Conservation (phyloP, 164 flowering plant species). For the Kalanchoe fedtschenkoi region DNA sequence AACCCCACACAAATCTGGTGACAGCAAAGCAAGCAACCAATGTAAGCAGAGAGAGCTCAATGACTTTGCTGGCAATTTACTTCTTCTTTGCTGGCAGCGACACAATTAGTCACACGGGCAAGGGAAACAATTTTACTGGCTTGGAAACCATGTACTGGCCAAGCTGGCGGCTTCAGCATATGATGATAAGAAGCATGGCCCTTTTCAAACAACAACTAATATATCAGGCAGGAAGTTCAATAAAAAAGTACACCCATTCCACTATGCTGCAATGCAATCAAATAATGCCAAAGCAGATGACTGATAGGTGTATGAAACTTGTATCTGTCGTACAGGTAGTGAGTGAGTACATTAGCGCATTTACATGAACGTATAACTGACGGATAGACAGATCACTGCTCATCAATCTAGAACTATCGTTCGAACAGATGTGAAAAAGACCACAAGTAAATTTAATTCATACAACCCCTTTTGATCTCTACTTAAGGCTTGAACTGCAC, state of each 20-base stretch:
- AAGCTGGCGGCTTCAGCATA: background rate
- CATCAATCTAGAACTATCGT: background rate
- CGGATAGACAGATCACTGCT: background rate
- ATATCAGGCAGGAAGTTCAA: background rate
- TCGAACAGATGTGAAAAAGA: background rate
- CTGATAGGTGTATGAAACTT: background rate
- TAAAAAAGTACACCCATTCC: background rate
- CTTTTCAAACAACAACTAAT: background rate
- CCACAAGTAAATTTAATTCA: background rate
- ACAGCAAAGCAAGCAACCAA: no score
- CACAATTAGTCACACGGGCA: background rate
- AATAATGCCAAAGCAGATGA: background rate
- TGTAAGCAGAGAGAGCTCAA: no score
- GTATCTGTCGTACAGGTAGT: background rate
- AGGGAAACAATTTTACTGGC: background rate
- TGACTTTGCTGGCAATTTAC: background rate
- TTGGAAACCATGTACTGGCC: background rate
- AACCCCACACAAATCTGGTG: background rate
- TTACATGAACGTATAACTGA: background rate
- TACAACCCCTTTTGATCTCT: background rate
- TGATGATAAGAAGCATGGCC: background rate
- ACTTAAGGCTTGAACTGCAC: background rate
- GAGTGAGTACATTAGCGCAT: background rate
- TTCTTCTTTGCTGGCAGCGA: background rate
- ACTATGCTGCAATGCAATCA: background rate